Evolutionary conservation across 306 rosid genomes (phyloP).

Genomic region (Elaeagnus macrophylla): DNA sequence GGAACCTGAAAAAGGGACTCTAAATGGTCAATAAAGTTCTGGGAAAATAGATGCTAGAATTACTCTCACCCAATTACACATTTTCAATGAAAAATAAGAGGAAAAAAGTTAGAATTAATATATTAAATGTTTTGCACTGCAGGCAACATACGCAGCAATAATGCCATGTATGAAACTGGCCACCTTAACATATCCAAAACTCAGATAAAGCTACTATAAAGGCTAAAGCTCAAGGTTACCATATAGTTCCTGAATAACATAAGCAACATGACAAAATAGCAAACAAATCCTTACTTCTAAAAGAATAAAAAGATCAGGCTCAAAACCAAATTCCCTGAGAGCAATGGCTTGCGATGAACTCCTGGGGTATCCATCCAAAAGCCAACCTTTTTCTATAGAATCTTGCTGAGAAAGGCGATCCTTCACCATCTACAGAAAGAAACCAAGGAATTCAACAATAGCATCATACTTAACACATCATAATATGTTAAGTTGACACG

Average conservation of each 20-base stretch:
- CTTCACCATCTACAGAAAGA: conserved; percentile 65
- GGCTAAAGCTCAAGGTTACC: too few species aligned
- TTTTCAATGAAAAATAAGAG: background rate
- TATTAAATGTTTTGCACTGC: background rate
- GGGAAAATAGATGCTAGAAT: background rate
- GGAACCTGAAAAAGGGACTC: conserved; percentile 51
- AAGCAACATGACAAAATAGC: background rate
- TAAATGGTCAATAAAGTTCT: conserved; percentile 1
- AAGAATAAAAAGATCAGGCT: conserved; percentile 72
- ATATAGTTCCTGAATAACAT: too few species aligned
- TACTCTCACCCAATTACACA: background rate
- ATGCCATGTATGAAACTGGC: too few species aligned
- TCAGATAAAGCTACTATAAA: too few species aligned
- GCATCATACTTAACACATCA: conserved; percentile 6
- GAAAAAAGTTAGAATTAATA: background rate
- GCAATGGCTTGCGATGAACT: conserved; percentile 87
- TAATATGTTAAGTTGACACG: conserved; percentile 6
- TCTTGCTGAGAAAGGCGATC: conserved; percentile 67
- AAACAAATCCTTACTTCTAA: conserved; percentile 45
- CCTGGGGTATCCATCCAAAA: conserved; percentile 93
- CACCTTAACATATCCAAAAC: too few species aligned
- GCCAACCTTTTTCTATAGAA: conserved; percentile 76
- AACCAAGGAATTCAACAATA: conserved; percentile 18
- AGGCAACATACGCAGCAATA: too few species aligned
- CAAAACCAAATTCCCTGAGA: conserved; percentile 46